Evolutionary conservation across 2,329 filamentous ascomycete genomes (phyloP).

Genomic region (Cladobotryum mycophilum): DNA sequence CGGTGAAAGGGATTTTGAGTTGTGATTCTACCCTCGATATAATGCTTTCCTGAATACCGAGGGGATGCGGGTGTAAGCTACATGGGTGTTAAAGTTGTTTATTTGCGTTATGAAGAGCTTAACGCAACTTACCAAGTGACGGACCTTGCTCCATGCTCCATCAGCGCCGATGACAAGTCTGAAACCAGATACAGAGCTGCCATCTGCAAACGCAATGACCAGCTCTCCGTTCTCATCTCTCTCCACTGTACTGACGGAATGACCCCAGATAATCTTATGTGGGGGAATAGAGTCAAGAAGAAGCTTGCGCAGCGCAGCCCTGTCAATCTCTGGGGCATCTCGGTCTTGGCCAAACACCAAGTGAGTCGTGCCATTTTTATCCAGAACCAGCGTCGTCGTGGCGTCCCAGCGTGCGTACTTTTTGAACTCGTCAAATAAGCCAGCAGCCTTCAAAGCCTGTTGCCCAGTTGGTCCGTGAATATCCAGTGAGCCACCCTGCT

Average conservation of each 20-base stretch:
- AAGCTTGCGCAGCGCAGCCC: conserved; percentile 33
- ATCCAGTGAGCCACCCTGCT: conserved; percentile 49
- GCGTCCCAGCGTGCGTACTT: conserved; percentile 38
- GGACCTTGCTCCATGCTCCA: conserved; percentile 33
- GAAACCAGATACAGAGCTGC: conserved; percentile 28
- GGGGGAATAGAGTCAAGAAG: conserved; percentile 37
- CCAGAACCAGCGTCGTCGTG: conserved; percentile 44
- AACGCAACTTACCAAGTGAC: conserved; percentile 11
- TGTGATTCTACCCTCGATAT: conserved; percentile 1
- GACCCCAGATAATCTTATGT: conserved; percentile 36
- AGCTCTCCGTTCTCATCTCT: conserved; percentile 17
- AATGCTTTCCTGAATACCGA: conserved; percentile 6
- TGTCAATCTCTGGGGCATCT: conserved; percentile 34
- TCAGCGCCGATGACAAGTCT: conserved; percentile 33
- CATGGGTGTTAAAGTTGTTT: not conserved
- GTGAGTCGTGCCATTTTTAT: conserved; percentile 32
- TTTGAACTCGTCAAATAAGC: conserved; percentile 44
- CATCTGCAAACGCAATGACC: conserved; percentile 33
- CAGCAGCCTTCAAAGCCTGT: conserved; percentile 43
- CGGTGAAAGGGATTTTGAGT: not conserved
- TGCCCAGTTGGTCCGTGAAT: conserved; percentile 47
- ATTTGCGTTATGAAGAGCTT: not conserved
- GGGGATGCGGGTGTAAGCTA: conserved; percentile 19
- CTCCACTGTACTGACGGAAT: conserved; percentile 4
- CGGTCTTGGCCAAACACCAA: conserved; percentile 21